phyloP scores from a whole-genome alignment of 1,284 basidiomycete genomes.

The Leccinum ambiguum region DNA sequence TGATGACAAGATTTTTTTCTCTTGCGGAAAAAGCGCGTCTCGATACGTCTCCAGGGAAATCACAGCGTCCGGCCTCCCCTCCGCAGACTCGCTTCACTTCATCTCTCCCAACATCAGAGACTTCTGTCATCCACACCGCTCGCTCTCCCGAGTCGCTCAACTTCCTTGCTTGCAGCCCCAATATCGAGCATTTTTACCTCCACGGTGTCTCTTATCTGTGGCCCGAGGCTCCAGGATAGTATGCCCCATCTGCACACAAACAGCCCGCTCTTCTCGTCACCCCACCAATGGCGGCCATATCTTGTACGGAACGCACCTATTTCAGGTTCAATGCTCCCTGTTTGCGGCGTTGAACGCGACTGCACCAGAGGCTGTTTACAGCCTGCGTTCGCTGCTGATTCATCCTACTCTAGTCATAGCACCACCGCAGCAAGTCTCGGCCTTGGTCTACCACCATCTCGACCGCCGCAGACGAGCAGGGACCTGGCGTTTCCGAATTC shows the following conservation, averaged over 20 bases:
- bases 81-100: too few relatives aligned
- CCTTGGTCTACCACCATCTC: conserved; percentile 49
- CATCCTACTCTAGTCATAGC: conserved; percentile 41
- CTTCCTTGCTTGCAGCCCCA: too few relatives aligned
- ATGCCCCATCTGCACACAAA: too few relatives aligned
- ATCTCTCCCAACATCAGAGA: too few relatives aligned
- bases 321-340: conserved; percentile 37
- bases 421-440: conserved; percentile 38
- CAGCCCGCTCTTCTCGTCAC: too few relatives aligned
- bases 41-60: too few relatives aligned
- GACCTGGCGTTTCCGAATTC: conserved; percentile 75
- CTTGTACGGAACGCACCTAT: conserved; percentile 54
- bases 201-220: conserved; percentile 24
- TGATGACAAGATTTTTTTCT: too few relatives aligned
- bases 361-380: conserved; percentile 54
- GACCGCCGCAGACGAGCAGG: conserved; percentile 59
- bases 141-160: too few relatives aligned
- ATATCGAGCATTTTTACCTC: too few relatives aligned
- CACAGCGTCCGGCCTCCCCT: too few relatives aligned
- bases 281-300: conserved; percentile 51
- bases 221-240: conserved; percentile 23
- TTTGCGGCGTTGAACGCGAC: conserved; percentile 48
- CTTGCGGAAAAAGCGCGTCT: too few relatives aligned
- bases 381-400: conserved; percentile 51
- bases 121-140: too few relatives aligned